phyloP scores from a whole-genome alignment of 768 basidiomycete genomes.

The Rhodocollybia butyracea region DNA sequence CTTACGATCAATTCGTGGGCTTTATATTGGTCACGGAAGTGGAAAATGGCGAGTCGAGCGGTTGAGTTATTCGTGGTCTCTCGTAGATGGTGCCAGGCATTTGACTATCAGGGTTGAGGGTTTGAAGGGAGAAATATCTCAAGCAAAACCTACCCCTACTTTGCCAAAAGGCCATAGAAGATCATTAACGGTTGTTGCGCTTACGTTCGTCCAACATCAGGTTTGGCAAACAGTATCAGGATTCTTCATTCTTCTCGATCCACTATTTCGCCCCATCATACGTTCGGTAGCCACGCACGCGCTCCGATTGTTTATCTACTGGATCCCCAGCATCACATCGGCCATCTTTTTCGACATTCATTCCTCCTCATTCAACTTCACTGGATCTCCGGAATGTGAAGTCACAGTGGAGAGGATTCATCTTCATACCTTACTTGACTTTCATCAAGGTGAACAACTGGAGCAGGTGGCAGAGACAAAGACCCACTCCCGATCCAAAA shows the following conservation, averaged over 20 bases:
- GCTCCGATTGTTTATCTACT: constrained; percentile 58
- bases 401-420: constrained; percentile 48
- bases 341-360: constrained; percentile 67
- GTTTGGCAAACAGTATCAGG: constrained; percentile 36
- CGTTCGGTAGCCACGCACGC: constrained; percentile 51
- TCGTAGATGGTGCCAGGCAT: constrained; percentile 46
- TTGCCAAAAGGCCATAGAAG: constrained; percentile 33
- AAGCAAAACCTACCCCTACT: constrained; percentile 17
- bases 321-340: constrained; percentile 66
- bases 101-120: constrained; percentile 65
- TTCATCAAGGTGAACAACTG: constrained; percentile 44
- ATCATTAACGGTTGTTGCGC: constrained; percentile 44
- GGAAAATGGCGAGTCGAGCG: constrained; percentile 64
- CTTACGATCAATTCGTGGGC: constrained; percentile 71
- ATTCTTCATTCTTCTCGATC: constrained; percentile 49
- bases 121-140: constrained; percentile 42
- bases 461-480: constrained; percentile 15
- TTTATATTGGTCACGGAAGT: constrained; percentile 59
- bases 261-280: constrained; percentile 57
- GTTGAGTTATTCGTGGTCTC: constrained; percentile 58
- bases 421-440: constrained; percentile 51
- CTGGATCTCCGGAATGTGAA: constrained; percentile 48
- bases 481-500: constrained; percentile 20
- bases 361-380: constrained; percentile 47
- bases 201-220: constrained; percentile 37